Evolutionary conservation across 225 moss, liverwort and hornwort genomes (phyloP).

Genomic region (Marchantia paleacea): DNA sequence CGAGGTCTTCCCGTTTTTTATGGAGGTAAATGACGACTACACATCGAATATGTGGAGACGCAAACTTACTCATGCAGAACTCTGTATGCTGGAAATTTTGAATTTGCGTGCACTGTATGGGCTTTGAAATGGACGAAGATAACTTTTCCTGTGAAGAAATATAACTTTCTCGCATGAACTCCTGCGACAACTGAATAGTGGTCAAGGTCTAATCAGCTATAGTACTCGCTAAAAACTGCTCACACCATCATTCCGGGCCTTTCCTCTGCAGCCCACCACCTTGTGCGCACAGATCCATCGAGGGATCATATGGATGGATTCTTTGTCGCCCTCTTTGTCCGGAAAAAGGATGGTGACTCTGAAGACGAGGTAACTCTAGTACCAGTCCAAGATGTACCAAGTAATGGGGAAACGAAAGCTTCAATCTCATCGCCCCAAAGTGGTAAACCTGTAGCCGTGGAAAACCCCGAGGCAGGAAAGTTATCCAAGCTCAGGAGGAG

Average conservation of each 20-base stretch:
- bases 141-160: no score
- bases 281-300: slow-evolving; percentile 73
- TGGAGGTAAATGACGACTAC: slow-evolving; percentile 49
- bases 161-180: background rate
- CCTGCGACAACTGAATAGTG: no score
- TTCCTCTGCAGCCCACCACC: slow-evolving; percentile 60
- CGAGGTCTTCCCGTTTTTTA: slow-evolving; percentile 81
- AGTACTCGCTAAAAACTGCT: background rate
- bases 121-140: background rate
- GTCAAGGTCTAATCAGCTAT: background rate
- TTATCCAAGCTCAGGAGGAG: slow-evolving; percentile 70
- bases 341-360: slow-evolving; percentile 8
- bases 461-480: slow-evolving; percentile 37
- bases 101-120: background rate
- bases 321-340: slow-evolving; percentile 84
- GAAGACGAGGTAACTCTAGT: background rate
- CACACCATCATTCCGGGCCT: background rate
- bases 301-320: slow-evolving; percentile 97
- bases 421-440: slow-evolving; percentile 5
- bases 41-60: background rate
- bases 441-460: slow-evolving; percentile 11
- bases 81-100: background rate
- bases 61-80: background rate
- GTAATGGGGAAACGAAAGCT: slow-evolving; percentile 18
- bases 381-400: background rate